phyloP scores from a whole-genome alignment of 805 yeast genomes.

The Candida takata region DNA sequence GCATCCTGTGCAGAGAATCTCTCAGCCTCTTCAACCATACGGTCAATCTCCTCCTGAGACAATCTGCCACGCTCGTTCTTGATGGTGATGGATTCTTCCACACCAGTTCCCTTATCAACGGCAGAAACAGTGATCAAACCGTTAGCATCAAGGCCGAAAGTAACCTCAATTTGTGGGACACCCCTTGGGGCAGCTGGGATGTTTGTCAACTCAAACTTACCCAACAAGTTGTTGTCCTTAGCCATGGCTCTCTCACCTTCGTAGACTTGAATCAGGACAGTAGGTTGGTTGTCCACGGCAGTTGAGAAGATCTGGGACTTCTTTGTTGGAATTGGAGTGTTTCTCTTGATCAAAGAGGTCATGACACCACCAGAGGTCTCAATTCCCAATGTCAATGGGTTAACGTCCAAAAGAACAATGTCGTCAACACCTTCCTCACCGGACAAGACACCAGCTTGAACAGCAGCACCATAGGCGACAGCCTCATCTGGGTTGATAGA shows the following conservation, averaged over 20 bases:
- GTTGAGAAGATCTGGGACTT: conserved; percentile 94
- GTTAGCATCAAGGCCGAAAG: conserved; percentile 82
- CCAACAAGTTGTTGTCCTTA: conserved; percentile 85
- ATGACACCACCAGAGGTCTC: conserved; percentile 97
- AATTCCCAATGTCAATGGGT: conserved; percentile 91
- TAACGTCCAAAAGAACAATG: conserved; percentile 84
- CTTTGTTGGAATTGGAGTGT: conserved; percentile 92
- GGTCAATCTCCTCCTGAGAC: conserved; percentile 88
- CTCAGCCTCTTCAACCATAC: conserved; percentile 97
- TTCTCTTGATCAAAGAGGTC: conserved; percentile 92
- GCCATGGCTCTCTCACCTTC: conserved; percentile 97
- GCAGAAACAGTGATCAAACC: conserved; percentile 85
- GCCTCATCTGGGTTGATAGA: conserved; percentile 99
- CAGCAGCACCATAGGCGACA: conserved; percentile 99
- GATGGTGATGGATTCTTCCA: conserved; percentile 83
- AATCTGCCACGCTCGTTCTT: conserved; percentile 93
- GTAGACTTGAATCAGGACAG: conserved; percentile 86
- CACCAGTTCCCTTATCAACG: conserved; percentile 91
- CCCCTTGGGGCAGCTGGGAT: conserved; percentile 93
- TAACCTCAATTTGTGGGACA: conserved; percentile 84
- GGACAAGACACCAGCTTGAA: conserved; percentile 94
- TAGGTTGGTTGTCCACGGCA: conserved; percentile 94
- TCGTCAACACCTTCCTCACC: conserved; percentile 94
- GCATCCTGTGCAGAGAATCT: conserved; percentile 89
- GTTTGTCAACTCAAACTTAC: conserved; percentile 80